Evolutionary conservation across 2,329 filamentous ascomycete species (phyloP).

Genomic region (Triangularia setosa): DNA sequence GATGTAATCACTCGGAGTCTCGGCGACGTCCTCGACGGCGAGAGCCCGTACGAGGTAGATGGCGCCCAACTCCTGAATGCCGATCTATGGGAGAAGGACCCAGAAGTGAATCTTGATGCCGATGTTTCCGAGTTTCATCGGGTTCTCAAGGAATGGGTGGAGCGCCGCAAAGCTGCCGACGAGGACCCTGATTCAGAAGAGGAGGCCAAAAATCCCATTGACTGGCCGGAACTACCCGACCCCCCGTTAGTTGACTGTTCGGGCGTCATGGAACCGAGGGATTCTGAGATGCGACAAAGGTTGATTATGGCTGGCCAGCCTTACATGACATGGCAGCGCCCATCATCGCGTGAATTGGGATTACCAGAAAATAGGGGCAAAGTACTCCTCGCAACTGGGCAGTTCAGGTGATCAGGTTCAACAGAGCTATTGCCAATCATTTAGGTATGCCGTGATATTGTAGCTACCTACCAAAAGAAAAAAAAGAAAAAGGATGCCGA

Average conservation of each 20-base stretch:
- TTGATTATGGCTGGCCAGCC: neutral
- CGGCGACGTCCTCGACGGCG: conserved; percentile 27
- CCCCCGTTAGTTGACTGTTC: neutral
- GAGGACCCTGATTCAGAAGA: neutral
- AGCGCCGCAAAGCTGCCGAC: conserved; percentile 11
- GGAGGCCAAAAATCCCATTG: neutral
- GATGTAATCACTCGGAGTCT: conserved; percentile 33
- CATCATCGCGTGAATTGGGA: neutral
- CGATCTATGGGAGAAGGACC: conserved; percentile 31
- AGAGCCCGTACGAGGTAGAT: conserved; percentile 21
- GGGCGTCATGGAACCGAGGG: neutral
- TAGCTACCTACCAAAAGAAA: too few species aligned
- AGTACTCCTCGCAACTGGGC: neutral
- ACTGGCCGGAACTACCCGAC: conserved; percentile 4
- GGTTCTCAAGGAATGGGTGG: conserved; percentile 27
- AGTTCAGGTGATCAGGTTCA: too few species aligned
- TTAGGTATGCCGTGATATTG: too few species aligned
- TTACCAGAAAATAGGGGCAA: neutral
- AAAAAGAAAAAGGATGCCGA: neutral
- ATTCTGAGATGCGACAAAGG: neutral
- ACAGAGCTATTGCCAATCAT: too few species aligned
- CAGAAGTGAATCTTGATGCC: conserved; percentile 31
- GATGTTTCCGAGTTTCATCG: conserved; percentile 28
- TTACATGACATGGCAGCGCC: neutral
- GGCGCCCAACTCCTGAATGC: conserved; percentile 9